A percentile compares a stretch with the other conserved stretches of the same genome.
These are phyloP conservation scores for Garcia nutans DNA, from an alignment of 345 rosid genomes.

Conservation along the genomic window DNA sequence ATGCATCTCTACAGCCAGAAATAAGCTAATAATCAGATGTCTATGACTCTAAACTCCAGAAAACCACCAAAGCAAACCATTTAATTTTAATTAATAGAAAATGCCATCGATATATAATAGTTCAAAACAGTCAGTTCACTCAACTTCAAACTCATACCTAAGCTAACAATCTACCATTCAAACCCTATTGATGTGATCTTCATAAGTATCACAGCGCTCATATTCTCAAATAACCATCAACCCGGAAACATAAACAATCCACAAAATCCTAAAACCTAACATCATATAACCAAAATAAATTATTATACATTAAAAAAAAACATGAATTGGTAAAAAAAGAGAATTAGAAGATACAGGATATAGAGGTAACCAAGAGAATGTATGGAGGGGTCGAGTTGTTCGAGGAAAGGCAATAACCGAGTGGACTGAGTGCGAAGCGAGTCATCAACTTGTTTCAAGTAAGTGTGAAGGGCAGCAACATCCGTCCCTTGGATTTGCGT, in stretches of 20 bases:
- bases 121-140: background rate
- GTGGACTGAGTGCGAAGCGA: conserved; percentile 20
- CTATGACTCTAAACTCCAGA: background rate
- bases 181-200: too few species aligned
- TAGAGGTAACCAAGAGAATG: conserved; percentile 39
- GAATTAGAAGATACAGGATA: conserved; percentile 15
- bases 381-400: conserved; percentile 33
- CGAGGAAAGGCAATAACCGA: conserved; percentile 24
- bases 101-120: background rate
- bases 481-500: conserved; percentile 36
- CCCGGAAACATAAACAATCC: too few species aligned
- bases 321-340: background rate
- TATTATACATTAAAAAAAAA: background rate
- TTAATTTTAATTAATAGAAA: background rate
- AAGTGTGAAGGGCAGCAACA: conserved; percentile 14
- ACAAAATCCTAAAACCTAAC: conserved; percentile 3
- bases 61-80: background rate
- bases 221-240: background rate
- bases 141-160: background rate
- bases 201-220: background rate
- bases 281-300: background rate
- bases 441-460: conserved; percentile 28
- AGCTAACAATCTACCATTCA: background rate
- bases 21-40: background rate
- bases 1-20: conserved; percentile 30